phyloP scores from a whole-genome alignment of 805 yeast genomes.

The Tetrapisispora phaffii region DNA sequence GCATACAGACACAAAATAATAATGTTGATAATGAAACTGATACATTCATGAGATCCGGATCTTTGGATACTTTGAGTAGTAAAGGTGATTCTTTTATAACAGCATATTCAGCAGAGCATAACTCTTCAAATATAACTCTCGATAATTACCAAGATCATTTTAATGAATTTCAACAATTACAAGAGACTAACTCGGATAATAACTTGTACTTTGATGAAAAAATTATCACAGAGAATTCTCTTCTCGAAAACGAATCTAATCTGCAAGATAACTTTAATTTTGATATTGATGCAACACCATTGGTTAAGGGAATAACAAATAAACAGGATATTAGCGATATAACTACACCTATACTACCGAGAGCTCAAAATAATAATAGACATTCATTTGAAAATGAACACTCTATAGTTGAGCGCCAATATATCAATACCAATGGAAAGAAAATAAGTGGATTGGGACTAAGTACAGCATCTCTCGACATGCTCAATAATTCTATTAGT shows the following conservation, averaged over 20 bases:
- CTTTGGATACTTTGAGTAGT: slow-evolving; percentile 1
- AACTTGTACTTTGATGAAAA: not conserved
- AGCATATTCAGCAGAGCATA: slow-evolving; percentile 2
- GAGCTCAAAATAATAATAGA: not conserved
- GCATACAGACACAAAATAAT: not conserved
- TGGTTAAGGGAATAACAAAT: not conserved
- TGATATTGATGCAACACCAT: not conserved
- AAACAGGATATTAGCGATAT: not conserved
- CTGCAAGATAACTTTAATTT: not conserved
- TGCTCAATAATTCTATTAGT: not conserved
- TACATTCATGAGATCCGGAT: not conserved
- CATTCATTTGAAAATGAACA: not conserved
- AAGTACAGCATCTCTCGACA: not conserved
- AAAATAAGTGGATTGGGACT: slow-evolving; percentile 1
- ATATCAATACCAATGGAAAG: not conserved
- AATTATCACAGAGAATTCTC: not conserved
- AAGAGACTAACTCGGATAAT: not conserved
- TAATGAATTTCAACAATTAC: not conserved
- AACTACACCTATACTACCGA: not conserved
- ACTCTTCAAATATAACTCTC: not conserved
- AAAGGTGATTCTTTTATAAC: slow-evolving; percentile 5
- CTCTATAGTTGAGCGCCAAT: not conserved
- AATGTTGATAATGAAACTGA: not conserved
- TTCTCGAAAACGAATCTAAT: not conserved
- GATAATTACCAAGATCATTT: not conserved